Base-by-base conservation (phyloP, 371 early-diverging fungal genomes). In the Mortierella sp. region DNA sequence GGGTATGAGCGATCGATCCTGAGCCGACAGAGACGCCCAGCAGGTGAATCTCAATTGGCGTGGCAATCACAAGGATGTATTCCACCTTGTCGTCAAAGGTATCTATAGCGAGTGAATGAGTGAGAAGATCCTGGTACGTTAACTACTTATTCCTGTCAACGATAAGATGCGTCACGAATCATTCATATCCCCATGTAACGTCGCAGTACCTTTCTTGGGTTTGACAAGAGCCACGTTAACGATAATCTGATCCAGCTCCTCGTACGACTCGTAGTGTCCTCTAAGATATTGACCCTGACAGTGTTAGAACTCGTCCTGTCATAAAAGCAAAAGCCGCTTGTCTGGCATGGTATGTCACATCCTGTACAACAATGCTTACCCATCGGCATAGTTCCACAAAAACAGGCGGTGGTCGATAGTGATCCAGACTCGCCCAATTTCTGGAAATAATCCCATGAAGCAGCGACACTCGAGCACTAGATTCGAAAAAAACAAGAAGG, bases 401-500 rank as follows among this genome's bases (percentile, higher is more conserved):
- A 95, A 96, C 67, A 98, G 91, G 40, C 92, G 89, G 80, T 96
- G 94, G 82, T 96, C 96, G 61, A 98, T 93, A 6, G 95, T 95
- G 71, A 97, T 94, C 94, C 97, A 98, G 11, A 95, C 98, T 48
- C 96, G 93, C 57, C 93, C 89, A 72, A 98, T 94, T 76, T 96
- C 95, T n/a, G 97, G 95, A 43, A 97, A 94, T 31, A 98, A 82
- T 0, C 98, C 98, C 92, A 96, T 94, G 87, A 95, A 97, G 76
- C 90, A 91, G 74, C 95, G 91, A 78, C 94, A 93, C 76, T 94
- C 92, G 2, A 94, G 88, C 34, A 92, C 93, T 93, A 86, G 37
- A 53, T 59, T 57, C 34, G 70, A 53, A 72, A 24, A 78, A 21
- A 67, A 59, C 5, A 24, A 28, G 19, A 37, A n/a, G 6, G 4